Evolutionary conservation across 495 filamentous ascomycete species (phyloP).

Genomic region (Daldinia decipiens): DNA sequence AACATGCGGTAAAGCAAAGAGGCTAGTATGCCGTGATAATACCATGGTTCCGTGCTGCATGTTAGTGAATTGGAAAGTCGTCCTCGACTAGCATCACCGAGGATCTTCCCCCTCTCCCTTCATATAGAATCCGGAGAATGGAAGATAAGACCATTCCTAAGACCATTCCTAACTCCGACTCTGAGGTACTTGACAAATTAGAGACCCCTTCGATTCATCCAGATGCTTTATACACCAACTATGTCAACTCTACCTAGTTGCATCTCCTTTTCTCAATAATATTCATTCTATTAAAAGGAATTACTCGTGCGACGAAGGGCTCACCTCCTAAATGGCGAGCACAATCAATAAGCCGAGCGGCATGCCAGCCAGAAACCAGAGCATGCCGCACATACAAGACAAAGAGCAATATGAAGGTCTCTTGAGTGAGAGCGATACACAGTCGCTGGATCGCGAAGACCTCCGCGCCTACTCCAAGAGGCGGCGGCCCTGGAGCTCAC

Average conservation of each 20-base stretch:
- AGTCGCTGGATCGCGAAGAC: constrained; percentile 2
- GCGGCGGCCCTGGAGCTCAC: not conserved
- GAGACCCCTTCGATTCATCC: not conserved
- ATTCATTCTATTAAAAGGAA: not conserved
- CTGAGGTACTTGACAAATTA: not conserved
- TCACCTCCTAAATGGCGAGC: not conserved
- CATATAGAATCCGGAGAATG: not conserved
- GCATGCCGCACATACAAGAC: not conserved
- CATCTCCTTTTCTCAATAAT: not conserved
- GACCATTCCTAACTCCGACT: not conserved
- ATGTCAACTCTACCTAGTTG: not conserved
- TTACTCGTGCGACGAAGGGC: not conserved
- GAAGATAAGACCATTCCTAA: not conserved
- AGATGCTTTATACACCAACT: not conserved
- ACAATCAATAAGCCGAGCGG: not conserved
- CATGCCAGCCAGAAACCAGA: not conserved
- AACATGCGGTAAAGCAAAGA: not conserved
- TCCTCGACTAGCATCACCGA: not conserved
- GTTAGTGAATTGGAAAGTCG: not conserved
- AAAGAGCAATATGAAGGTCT: constrained; percentile 22
- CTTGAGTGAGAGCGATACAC: constrained; percentile 10
- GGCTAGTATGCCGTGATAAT: not conserved
- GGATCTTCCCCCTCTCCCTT: not conserved
- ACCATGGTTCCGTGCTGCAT: not conserved
- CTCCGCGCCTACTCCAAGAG: not conserved